phyloP scores from a whole-genome alignment of 2,329 filamentous ascomycete genomes.

The Fusarium palustre region DNA sequence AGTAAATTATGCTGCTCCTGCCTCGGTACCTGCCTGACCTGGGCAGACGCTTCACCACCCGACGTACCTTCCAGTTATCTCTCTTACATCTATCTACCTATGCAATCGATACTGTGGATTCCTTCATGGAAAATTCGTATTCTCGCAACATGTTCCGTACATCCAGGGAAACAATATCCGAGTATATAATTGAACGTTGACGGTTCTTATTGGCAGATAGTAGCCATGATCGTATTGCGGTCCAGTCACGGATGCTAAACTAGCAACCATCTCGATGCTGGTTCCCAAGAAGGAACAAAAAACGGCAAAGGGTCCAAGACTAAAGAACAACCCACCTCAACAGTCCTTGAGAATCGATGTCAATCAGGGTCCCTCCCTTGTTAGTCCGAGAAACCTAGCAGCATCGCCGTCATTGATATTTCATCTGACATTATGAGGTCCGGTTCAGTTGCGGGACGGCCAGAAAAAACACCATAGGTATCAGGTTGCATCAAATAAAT shows the following conservation, averaged over 20 bases:
- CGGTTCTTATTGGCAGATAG: not conserved
- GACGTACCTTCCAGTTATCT: not conserved
- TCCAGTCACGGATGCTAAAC: not conserved
- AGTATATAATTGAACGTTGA: not conserved
- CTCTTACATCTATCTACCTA: not conserved
- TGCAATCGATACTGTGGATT: not conserved
- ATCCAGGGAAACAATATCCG: not conserved
- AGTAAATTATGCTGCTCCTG: too few species aligned
- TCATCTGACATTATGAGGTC: not conserved
- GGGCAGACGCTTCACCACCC: not conserved
- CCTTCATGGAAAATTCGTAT: not conserved
- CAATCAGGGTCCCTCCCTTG: constrained; percentile 35
- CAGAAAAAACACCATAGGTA: not conserved
- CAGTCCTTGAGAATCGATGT: constrained; percentile 3
- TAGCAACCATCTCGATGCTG: constrained; percentile 5
- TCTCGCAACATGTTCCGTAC: not conserved
- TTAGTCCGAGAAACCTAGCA: not conserved
- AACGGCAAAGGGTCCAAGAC: constrained; percentile 8
- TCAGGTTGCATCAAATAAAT: not conserved
- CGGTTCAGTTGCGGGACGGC: not conserved
- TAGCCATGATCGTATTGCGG: not conserved
- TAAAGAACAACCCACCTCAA: constrained; percentile 18
- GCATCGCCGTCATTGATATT: constrained; percentile 31
- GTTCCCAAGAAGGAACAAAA: not conserved
- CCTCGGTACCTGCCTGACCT: too few species aligned